These are phyloP conservation scores for Colletotrichum salicis DNA, from an alignment of 2,329 filamentous ascomycete species.

Conservation along the genomic window DNA sequence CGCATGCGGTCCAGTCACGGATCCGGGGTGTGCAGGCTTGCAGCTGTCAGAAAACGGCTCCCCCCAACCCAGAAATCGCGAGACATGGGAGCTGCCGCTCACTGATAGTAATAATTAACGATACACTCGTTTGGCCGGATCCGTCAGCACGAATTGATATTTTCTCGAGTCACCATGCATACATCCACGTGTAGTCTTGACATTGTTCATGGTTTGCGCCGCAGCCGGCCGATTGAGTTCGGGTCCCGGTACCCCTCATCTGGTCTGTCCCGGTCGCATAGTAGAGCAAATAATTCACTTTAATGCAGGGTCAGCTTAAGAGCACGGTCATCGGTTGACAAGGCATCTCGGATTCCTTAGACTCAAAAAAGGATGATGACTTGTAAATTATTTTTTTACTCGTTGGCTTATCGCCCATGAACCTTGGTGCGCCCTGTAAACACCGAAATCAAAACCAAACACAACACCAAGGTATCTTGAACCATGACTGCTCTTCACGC, in stretches of 20 bases:
- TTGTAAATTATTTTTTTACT: neutral
- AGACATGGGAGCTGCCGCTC: constrained; percentile 9
- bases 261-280: neutral
- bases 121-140: neutral
- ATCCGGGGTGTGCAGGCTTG: neutral
- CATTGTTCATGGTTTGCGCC: neutral
- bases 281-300: neutral
- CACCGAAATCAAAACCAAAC: neutral
- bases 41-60: constrained; percentile 1
- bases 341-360: neutral
- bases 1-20: neutral
- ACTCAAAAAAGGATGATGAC: neutral
- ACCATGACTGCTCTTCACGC: neutral
- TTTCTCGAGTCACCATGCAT: neutral
- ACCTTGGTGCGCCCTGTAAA: neutral
- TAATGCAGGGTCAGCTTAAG: neutral
- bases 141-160: neutral
- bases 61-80: neutral
- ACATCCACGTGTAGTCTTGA: neutral
- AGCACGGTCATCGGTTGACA: neutral
- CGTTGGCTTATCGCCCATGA: neutral
- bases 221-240: neutral
- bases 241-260: neutral
- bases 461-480: constrained; percentile 2
- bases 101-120: neutral